phyloP scores from a whole-genome alignment of 305 asterid genomes.

The Ajuga reptans region DNA sequence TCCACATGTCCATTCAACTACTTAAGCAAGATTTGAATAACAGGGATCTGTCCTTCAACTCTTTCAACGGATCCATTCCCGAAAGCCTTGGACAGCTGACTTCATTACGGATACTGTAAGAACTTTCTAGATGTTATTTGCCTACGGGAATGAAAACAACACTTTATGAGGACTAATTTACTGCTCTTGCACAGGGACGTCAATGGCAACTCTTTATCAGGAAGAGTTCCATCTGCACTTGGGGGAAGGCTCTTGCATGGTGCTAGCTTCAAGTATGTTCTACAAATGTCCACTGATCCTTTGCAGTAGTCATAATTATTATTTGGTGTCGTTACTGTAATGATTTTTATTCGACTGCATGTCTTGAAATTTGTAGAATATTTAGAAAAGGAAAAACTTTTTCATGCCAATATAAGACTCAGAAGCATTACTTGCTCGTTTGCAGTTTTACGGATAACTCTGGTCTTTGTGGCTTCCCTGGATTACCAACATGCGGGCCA shows the following conservation, averaged over 20 bases:
- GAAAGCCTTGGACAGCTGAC: conserved; percentile 76
- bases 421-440: conserved; percentile 21
- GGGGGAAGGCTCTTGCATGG: conserved; percentile 94
- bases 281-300: not conserved
- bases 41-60: conserved; percentile 93
- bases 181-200: conserved; percentile 53
- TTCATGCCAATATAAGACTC: not conserved
- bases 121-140: conserved; percentile 20
- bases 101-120: conserved; percentile 66
- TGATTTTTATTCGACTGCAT: too few relatives aligned
- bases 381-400: not conserved
- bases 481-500: conserved; percentile 63
- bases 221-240: conserved; percentile 80
- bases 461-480: conserved; percentile 94
- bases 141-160: not conserved
- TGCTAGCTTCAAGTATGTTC: conserved; percentile 81
- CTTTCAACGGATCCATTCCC: conserved; percentile 80
- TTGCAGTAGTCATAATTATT: not conserved
- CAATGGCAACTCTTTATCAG: conserved; percentile 78
- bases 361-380: too few relatives aligned
- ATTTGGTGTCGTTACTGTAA: not conserved
- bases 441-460: conserved; percentile 89
- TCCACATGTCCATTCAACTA: not conserved
- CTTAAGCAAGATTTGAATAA: conserved; percentile 28
- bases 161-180: conserved; percentile 10